phyloP scores from a whole-genome alignment of 352 stramenopile genomes.

The Phytophthora hybrid region DNA sequence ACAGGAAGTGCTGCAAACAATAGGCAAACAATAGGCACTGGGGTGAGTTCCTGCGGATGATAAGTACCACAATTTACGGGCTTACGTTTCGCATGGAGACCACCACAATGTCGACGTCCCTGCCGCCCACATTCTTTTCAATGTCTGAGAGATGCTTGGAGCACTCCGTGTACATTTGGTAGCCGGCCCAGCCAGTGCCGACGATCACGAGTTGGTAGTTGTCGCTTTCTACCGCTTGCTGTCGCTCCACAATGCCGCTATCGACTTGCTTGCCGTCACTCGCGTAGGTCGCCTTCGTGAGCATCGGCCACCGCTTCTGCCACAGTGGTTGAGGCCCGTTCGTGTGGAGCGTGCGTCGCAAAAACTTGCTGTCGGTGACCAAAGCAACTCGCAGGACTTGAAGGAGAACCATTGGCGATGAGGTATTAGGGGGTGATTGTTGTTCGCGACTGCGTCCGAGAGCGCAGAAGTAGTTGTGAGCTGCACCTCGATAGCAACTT shows the following conservation, averaged over 20 bases:
- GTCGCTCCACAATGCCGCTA: neutral
- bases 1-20: constrained; percentile 93
- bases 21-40: constrained; percentile 4
- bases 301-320: constrained; percentile 36
- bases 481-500: neutral
- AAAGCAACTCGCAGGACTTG: constrained; percentile 28
- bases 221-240: constrained; percentile 32
- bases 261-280: constrained; percentile 16
- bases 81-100: constrained; percentile 81
- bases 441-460: constrained; percentile 7
- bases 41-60: neutral
- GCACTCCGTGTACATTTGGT: constrained; percentile 75
- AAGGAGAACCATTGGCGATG: constrained; percentile 21
- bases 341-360: constrained; percentile 26
- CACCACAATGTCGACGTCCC: constrained; percentile 71
- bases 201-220: constrained; percentile 85
- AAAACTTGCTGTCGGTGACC: constrained; percentile 20
- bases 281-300: constrained; percentile 34
- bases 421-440: neutral
- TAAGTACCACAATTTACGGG: neutral
- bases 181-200: constrained; percentile 79
- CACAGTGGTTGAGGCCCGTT: constrained; percentile 29
- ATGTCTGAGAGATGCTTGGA: constrained; percentile 76
- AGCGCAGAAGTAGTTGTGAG: constrained; percentile 31
- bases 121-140: constrained; percentile 55